Evolutionary conservation across 805 yeast species (phyloP).

Genomic region (Kregervanrija delftensis): DNA sequence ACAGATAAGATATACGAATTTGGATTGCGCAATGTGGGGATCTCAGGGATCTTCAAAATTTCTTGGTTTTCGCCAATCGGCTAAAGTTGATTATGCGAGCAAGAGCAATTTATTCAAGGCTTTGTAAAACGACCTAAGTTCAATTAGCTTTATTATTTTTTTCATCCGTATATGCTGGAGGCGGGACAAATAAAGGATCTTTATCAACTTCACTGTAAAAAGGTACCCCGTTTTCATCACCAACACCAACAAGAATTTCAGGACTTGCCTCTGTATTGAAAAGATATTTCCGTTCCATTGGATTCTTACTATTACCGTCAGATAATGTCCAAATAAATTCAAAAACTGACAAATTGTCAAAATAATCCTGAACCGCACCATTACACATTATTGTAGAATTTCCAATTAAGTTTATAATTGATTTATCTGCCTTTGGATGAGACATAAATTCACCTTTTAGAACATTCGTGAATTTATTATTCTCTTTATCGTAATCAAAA

Average conservation of each 20-base stretch:
- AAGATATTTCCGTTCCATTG: background rate
- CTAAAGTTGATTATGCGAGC: too few species aligned
- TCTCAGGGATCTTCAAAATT: too few species aligned
- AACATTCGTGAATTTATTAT: background rate
- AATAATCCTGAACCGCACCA: slow-evolving; percentile 2
- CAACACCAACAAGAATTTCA: slow-evolving; percentile 1
- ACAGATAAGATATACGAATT: too few species aligned
- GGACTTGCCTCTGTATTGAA: background rate
- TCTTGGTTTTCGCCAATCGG: too few species aligned
- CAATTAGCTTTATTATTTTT: background rate
- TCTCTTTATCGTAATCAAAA: slow-evolving; percentile 1
- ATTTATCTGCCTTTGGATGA: background rate
- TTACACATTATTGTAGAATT: background rate
- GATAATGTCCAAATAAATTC: background rate
- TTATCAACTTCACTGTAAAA: background rate
- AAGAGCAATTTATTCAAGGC: too few species aligned
- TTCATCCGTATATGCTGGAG: slow-evolving; percentile 1
- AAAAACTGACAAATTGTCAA: background rate
- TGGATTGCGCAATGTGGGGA: too few species aligned
- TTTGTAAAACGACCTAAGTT: background rate
- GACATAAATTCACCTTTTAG: background rate
- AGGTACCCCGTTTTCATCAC: background rate
- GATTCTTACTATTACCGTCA: background rate
- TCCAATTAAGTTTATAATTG: background rate
- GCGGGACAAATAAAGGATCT: background rate